Percentiles rank a stretch among this genome's conserved stretches.
Conservation (phyloP, 345 rosid genomes). For the Sisymbrium irio region DNA sequence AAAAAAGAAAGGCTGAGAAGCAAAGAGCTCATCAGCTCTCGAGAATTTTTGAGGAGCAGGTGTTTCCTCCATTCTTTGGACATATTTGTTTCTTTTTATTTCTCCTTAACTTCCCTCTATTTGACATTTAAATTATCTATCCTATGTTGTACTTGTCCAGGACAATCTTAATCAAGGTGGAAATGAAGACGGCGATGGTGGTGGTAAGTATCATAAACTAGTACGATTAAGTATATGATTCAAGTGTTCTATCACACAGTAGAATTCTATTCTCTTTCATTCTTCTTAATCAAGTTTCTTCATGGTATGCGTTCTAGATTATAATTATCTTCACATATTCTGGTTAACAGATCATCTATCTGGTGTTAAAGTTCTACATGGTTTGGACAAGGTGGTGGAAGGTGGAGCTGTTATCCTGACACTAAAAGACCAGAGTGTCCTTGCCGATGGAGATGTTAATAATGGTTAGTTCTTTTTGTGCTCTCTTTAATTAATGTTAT, state of each 20-base stretch:
- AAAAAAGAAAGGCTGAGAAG: constrained; percentile 64
- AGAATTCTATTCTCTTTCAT: background rate
- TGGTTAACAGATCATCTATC: constrained; percentile 63
- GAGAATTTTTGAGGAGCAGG: constrained; percentile 90
- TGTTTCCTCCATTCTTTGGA: constrained; percentile 24
- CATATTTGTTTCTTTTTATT: constrained; percentile 2
- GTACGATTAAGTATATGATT: background rate
- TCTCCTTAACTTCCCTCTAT: constrained; percentile 5
- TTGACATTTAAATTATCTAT: constrained; percentile 16
- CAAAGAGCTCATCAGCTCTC: constrained; percentile 79
- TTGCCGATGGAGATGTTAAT: constrained; percentile 77
- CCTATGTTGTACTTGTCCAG: constrained; percentile 37
- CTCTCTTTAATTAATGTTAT: constrained; percentile 13
- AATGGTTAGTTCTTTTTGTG: constrained; percentile 54
- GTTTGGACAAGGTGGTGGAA: constrained; percentile 86
- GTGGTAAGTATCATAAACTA: constrained; percentile 15
- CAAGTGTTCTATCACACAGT: background rate
- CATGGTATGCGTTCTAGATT: constrained; percentile 10
- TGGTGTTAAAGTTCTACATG: constrained; percentile 88
- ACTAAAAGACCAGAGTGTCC: constrained; percentile 86
- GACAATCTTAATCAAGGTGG: constrained; percentile 70
- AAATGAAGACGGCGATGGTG: constrained; percentile 67
- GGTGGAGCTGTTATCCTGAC: constrained; percentile 98
- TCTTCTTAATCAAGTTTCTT: constrained; percentile 8
- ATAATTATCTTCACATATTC: constrained; percentile 5